Percentiles rank a stretch among this genome's conserved stretches.
These are phyloP conservation scores for Colletotrichum filicis DNA, from an alignment of 2,329 filamentous ascomycete genomes.

Conservation along the genomic window DNA sequence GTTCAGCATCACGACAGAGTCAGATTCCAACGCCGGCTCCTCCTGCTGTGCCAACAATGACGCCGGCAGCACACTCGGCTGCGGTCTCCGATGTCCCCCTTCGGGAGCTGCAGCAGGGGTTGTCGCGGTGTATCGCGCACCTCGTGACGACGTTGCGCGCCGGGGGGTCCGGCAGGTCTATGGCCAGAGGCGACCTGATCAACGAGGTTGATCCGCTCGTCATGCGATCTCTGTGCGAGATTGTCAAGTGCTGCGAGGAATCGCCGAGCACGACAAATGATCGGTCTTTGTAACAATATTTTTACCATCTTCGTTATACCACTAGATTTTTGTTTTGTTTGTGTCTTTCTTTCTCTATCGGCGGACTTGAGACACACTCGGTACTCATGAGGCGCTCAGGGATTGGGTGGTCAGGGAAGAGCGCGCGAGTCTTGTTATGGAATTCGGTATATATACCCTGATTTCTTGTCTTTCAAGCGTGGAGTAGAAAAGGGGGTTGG, in stretches of 20 bases:
- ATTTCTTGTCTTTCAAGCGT: constrained; percentile 2
- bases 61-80: not conserved
- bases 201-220: constrained; percentile 50
- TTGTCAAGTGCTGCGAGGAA: constrained; percentile 46
- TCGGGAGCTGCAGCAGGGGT: constrained; percentile 58
- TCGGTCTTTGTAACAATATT: not conserved
- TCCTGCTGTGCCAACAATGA: not conserved
- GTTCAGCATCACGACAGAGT: constrained; percentile 23
- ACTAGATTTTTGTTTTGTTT: not conserved
- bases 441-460: constrained; percentile 31
- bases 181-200: constrained; percentile 34
- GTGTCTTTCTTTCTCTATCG: not conserved
- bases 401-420: not conserved
- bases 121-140: constrained; percentile 61
- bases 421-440: not conserved
- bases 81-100: constrained; percentile 46
- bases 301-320: not conserved
- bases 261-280: constrained; percentile 8
- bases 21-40: constrained; percentile 13
- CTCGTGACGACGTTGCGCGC: constrained; percentile 59
- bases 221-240: constrained; percentile 54
- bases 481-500: constrained; percentile 4
- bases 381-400: not conserved
- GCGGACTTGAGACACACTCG: not conserved
- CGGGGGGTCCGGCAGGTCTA: constrained; percentile 16